Conservation (phyloP, 352 stramenopile genomes). For the Pythium plurisporium region DNA sequence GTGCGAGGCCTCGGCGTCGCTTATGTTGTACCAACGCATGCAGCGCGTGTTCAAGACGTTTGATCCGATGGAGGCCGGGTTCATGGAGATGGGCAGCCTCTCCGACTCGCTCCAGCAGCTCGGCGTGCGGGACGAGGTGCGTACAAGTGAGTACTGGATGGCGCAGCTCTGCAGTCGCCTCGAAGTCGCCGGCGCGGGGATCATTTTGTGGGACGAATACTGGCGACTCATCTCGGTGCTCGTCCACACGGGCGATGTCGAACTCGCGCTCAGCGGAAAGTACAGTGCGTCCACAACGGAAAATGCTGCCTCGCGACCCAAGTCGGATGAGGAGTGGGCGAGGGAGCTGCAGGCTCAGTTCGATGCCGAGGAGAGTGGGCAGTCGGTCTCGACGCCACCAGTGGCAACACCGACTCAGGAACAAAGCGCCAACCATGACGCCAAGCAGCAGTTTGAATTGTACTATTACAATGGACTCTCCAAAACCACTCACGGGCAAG, state of each 20-base stretch:
- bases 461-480: constrained; percentile 48
- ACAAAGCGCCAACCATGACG: background rate
- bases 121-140: constrained; percentile 45
- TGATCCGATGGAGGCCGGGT: constrained; percentile 85
- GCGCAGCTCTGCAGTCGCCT: constrained; percentile 46
- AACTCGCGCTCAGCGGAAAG: constrained; percentile 53
- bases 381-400: too few species aligned
- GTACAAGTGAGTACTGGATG: constrained; percentile 62
- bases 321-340: constrained; percentile 68
- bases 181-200: constrained; percentile 74
- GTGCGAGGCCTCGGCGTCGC: constrained; percentile 60
- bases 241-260: constrained; percentile 63
- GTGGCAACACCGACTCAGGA: background rate
- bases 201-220: constrained; percentile 92
- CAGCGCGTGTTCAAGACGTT: constrained; percentile 88
- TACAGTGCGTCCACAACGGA: constrained; percentile 22
- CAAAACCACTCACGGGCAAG: background rate
- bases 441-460: constrained; percentile 24
- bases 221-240: constrained; percentile 85
- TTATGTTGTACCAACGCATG: constrained; percentile 78
- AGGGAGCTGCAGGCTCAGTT: constrained; percentile 74
- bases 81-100: constrained; percentile 70
- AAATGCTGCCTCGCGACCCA: constrained; percentile 16
- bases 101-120: constrained; percentile 61
- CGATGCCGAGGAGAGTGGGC: constrained; percentile 39